These are phyloP conservation scores for Phytophthora palmivora DNA, from an alignment of 352 stramenopile species.

Conservation along the genomic window DNA sequence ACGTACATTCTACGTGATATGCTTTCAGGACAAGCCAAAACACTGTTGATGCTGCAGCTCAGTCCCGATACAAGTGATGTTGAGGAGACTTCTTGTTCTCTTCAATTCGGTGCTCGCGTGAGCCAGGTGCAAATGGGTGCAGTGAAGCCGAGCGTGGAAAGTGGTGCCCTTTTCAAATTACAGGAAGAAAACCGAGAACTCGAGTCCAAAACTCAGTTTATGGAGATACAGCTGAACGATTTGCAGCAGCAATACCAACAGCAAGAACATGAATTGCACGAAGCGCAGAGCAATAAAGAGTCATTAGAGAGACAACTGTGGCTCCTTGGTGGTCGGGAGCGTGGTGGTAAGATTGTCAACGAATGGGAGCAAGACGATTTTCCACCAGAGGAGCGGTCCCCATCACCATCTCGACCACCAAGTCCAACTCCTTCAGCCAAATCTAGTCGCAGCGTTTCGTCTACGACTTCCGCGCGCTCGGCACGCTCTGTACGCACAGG, in stretches of 20 bases:
- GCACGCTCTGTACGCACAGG: slow-evolving; percentile 32
- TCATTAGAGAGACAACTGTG: slow-evolving; percentile 56
- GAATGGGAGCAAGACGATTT: slow-evolving; percentile 37
- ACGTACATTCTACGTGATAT: slow-evolving; percentile 95
- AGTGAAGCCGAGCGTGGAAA: slow-evolving; percentile 83
- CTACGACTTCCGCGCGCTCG: slow-evolving; percentile 51
- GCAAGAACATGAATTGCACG: slow-evolving; percentile 56
- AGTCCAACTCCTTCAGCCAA: slow-evolving; percentile 58
- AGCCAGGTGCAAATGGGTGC: slow-evolving; percentile 91
- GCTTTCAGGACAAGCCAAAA: slow-evolving; percentile 91
- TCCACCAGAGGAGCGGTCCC: slow-evolving; percentile 11
- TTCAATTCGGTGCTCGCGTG: slow-evolving; percentile 91
- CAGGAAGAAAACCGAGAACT: slow-evolving; percentile 71
- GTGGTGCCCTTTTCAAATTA: slow-evolving; percentile 72
- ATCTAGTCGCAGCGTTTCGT: slow-evolving; percentile 48
- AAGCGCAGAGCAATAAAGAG: slow-evolving; percentile 50
- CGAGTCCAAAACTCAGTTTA: slow-evolving; percentile 38
- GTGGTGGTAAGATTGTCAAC: slow-evolving; percentile 24
- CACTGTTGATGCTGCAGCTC: slow-evolving; percentile 92
- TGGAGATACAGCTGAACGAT: slow-evolving; percentile 43
- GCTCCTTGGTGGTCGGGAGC: slow-evolving; percentile 44
- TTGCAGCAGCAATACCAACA: slow-evolving; percentile 60
- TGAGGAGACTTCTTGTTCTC: slow-evolving; percentile 90
- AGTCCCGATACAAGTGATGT: slow-evolving; percentile 82
- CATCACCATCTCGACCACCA: slow-evolving; percentile 29